phyloP scores from a whole-genome alignment of 2,329 filamentous ascomycete genomes.

The Blastomyces emzantsi region DNA sequence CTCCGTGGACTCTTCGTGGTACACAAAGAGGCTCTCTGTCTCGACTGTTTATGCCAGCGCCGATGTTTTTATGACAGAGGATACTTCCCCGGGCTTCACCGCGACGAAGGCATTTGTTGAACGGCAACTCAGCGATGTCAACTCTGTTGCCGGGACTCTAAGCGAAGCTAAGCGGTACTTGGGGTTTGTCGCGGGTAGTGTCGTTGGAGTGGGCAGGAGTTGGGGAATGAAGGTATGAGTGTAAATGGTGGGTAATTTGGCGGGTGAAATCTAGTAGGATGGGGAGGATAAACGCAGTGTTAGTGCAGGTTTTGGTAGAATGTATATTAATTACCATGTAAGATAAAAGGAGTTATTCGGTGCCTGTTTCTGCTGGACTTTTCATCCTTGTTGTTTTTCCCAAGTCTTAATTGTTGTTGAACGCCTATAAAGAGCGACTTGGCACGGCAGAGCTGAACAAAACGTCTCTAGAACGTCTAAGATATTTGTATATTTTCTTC shows the following conservation, averaged over 20 bases:
- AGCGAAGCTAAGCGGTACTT: constrained; percentile 64
- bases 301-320: neutral
- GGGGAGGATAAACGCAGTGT: neutral
- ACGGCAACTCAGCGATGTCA: constrained; percentile 61
- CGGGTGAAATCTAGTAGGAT: too few relatives aligned
- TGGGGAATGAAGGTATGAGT: constrained; percentile 69
- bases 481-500: neutral
- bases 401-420: neutral
- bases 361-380: neutral
- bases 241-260: neutral
- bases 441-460: neutral
- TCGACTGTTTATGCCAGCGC: constrained; percentile 63
- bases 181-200: constrained; percentile 68
- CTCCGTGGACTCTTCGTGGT: constrained; percentile 81
- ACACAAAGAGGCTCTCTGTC: constrained; percentile 59
- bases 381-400: neutral
- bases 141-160: constrained; percentile 53
- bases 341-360: neutral
- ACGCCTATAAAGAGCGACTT: neutral
- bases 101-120: constrained; percentile 76
- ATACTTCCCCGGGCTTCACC: constrained; percentile 60
- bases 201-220: constrained; percentile 74
- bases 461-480: neutral
- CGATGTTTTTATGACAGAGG: constrained; percentile 92
- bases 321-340: neutral